Conservation (phyloP, 2,329 filamentous ascomycete species). For the Rosellinia necatrix region DNA sequence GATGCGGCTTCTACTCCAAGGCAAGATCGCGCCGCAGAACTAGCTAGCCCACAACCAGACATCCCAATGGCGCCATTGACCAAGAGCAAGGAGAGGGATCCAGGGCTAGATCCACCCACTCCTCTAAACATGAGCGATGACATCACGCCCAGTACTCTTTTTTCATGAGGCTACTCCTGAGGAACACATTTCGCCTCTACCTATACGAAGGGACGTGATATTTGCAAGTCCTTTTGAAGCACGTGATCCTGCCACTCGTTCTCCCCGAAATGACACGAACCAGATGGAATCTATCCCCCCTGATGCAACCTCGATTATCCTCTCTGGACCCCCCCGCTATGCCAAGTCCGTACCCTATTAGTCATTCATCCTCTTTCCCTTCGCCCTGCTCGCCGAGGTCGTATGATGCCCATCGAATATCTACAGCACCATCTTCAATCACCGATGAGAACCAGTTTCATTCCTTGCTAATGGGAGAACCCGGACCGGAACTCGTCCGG, state of each 20-base stretch:
- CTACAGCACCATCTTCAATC: constrained; percentile 75
- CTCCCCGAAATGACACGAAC: constrained; percentile 48
- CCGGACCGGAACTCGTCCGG: constrained; percentile 69
- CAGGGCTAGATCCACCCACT: constrained; percentile 48
- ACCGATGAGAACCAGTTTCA: constrained; percentile 73
- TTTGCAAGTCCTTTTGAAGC: constrained; percentile 41
- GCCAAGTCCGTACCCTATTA: constrained; percentile 69
- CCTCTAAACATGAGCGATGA: constrained; percentile 52
- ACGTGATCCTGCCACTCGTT: constrained; percentile 50
- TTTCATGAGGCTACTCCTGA: constrained; percentile 57
- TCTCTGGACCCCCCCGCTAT: constrained; percentile 51
- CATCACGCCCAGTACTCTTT: constrained; percentile 54
- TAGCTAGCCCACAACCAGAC: constrained; percentile 23
- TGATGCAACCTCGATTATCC: constrained; percentile 53
- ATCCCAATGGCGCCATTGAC: constrained; percentile 31
- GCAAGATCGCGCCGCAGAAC: constrained; percentile 36
- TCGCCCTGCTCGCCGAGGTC: constrained; percentile 72
- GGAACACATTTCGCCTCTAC: constrained; percentile 47
- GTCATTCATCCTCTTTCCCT: constrained; percentile 67
- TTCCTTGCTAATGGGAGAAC: constrained; percentile 73
- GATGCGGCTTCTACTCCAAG: constrained; percentile 39
- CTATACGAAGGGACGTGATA: constrained; percentile 46
- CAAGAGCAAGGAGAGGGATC: constrained; percentile 52
- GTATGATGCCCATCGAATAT: constrained; percentile 73
- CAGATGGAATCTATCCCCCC: constrained; percentile 55